Percentiles rank a stretch among this genome's conserved stretches.
Conservation (phyloP, 192 early-diverging fungal genomes). For the Entomortierella parvispora region DNA sequence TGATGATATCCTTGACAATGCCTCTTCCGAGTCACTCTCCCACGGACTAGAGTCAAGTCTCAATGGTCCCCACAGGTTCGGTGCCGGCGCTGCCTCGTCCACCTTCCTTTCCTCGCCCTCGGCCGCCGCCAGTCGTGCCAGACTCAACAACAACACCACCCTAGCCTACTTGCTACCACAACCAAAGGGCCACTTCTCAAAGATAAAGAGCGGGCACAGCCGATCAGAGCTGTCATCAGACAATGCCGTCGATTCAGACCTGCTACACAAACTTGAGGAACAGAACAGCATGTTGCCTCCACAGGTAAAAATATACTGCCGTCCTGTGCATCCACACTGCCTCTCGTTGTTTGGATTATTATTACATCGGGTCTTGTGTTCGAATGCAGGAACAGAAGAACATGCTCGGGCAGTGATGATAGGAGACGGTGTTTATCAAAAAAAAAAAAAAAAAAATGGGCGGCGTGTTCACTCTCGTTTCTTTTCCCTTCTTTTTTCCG, state of each 20-base stretch:
- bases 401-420: no score
- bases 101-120: slow-evolving; percentile 26
- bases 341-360: neutral
- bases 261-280: slow-evolving; percentile 63
- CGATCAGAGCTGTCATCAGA: slow-evolving; percentile 18
- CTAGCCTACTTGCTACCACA: slow-evolving; percentile 41
- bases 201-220: slow-evolving; percentile 25
- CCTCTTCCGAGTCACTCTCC: slow-evolving; percentile 44
- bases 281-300: slow-evolving; percentile 66
- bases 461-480: no score
- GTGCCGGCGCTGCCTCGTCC: slow-evolving; percentile 13
- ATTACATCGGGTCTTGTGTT: neutral
- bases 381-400: neutral
- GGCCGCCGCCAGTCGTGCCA: no score
- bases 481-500: slow-evolving; percentile 10
- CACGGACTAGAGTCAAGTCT: slow-evolving; percentile 39
- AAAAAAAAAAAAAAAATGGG: no score
- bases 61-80: slow-evolving; percentile 20
- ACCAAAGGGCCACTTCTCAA: slow-evolving; percentile 50
- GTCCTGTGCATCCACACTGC: neutral
- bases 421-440: no score
- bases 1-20: slow-evolving; percentile 47
- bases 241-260: slow-evolving; percentile 36
- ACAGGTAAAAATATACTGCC: slow-evolving; percentile 53
- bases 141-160: no score